Evolutionary conservation across 306 rosid species (phyloP).

Genomic region (Medicago arabica): DNA sequence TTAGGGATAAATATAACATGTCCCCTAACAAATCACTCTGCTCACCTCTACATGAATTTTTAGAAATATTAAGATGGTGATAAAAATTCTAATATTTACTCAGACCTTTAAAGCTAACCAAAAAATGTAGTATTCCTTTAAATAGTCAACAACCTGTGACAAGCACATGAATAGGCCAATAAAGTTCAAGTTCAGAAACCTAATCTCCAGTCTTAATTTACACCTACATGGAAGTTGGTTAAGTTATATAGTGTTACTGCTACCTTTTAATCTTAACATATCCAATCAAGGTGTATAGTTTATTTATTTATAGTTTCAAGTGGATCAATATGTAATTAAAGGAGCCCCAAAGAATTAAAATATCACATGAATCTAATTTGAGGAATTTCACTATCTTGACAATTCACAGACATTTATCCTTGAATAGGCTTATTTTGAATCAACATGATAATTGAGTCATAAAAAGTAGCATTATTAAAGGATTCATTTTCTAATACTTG

Average conservation of each 20-base stretch:
- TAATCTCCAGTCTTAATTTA: constrained; percentile 28
- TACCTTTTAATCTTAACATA: constrained; percentile 31
- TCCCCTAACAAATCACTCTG: no score
- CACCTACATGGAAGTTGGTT: constrained; percentile 35
- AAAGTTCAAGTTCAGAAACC: constrained; percentile 10
- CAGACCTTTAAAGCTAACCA: no score
- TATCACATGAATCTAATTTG: constrained; percentile 23
- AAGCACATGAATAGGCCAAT: constrained; percentile 29
- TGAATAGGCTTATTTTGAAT: no score
- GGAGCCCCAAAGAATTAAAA: constrained; percentile 21
- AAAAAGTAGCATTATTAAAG: not conserved
- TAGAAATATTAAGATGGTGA: no score
- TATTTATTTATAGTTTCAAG: not conserved
- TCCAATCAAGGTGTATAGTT: constrained; percentile 26
- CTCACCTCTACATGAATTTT: no score
- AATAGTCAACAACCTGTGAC: constrained; percentile 24
- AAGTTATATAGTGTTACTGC: constrained; percentile 23
- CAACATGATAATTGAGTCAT: not conserved
- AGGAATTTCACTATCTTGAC: constrained; percentile 19
- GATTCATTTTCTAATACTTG: constrained; percentile 16
- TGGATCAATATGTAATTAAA: constrained; percentile 21
- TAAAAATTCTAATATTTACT: no score
- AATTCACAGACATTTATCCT: no score
- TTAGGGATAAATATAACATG: no score
- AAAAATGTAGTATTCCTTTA: not conserved